Evolutionary conservation across 225 moss, liverwort and hornwort species (phyloP), one percentile per base, ranked within the genome.

Genomic region (Pleurozium schreberi): DNA sequence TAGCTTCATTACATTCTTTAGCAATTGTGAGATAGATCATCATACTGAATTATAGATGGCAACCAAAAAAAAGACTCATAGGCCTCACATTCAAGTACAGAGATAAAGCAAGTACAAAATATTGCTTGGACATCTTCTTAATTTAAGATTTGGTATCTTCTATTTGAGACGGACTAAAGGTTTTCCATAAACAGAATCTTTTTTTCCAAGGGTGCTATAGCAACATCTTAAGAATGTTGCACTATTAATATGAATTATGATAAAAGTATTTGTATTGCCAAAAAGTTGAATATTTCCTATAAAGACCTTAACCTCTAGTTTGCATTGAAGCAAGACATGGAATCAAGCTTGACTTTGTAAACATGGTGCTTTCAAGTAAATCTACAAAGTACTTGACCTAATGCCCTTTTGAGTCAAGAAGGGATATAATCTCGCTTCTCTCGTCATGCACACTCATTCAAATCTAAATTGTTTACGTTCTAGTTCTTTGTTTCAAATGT

Each of bases 131-230:
- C n/a, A n/a, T 50, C 21, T 49, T 49, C 8, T 61, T 86, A 28
- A 47, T 38, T 36, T 27, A 36, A 12, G 27, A 13, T 75, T 0
- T 47, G 2, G 5, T 27, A 36, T 12, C 9, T 4, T 3, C 14
- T 5, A 60, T 25, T 0, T 18, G 0, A 28, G 5, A 28, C 6
- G 27, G 12, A 36, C 30, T 86, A 3, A n/a, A 65, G 4, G 2
- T 50, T 64, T 21, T 50, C 6, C 1, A 77, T 9, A 8, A n/a
- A 53, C 64, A 7, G 0, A 40, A 22, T 40, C 0, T 14, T 52
- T 52, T 58, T 12, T 55, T 17, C 1, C 27, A 55, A 55, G 7
- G 31, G 9, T 53, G 1, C 31, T 53, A 23, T 31, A 75, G 5
- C 4, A 65, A 22, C 6, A 43, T 33, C 16, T 66, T 6, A 31